phyloP scores from a whole-genome alignment of 2,329 filamentous ascomycete genomes.

The Stemphylium vesicarium region DNA sequence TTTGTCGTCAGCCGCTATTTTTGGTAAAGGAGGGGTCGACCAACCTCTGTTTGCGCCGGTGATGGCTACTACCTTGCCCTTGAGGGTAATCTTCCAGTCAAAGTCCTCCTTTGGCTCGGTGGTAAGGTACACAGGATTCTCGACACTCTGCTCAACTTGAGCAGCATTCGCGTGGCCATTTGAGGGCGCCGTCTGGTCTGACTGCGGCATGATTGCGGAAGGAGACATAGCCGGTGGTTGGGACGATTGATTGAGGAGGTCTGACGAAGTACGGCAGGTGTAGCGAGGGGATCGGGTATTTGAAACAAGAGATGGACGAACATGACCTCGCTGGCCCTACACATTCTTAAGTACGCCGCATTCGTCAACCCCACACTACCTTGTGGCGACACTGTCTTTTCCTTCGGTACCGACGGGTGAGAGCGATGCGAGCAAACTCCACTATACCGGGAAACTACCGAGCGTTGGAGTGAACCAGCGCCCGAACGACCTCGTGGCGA shows the following conservation, averaged over 20 bases:
- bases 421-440: slow-evolving; percentile 2
- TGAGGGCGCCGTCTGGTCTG: slow-evolving; percentile 22
- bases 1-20: slow-evolving; percentile 30
- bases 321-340: slow-evolving; percentile 13
- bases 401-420: neutral
- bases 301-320: slow-evolving; percentile 4
- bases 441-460: slow-evolving; percentile 4
- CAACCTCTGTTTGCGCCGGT: slow-evolving; percentile 25
- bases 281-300: slow-evolving; percentile 8
- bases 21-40: slow-evolving; percentile 25
- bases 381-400: slow-evolving; percentile 14
- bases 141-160: slow-evolving; percentile 32
- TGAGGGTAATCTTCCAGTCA: slow-evolving; percentile 55
- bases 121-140: slow-evolving; percentile 46
- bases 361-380: slow-evolving; percentile 13
- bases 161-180: slow-evolving; percentile 18
- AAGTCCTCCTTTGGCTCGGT: slow-evolving; percentile 54
- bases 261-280: slow-evolving; percentile 19
- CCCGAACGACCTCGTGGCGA: slow-evolving; percentile 20
- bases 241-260: slow-evolving; percentile 5
- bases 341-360: slow-evolving; percentile 30
- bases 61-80: slow-evolving; percentile 49
- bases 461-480: neutral
- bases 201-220: slow-evolving; percentile 31
- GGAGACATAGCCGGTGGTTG: slow-evolving; percentile 35